Evolutionary conservation across 495 filamentous ascomycete species (phyloP), one percentile per base, ranked within the genome.

Genomic region (Hypoxylon perforatum): DNA sequence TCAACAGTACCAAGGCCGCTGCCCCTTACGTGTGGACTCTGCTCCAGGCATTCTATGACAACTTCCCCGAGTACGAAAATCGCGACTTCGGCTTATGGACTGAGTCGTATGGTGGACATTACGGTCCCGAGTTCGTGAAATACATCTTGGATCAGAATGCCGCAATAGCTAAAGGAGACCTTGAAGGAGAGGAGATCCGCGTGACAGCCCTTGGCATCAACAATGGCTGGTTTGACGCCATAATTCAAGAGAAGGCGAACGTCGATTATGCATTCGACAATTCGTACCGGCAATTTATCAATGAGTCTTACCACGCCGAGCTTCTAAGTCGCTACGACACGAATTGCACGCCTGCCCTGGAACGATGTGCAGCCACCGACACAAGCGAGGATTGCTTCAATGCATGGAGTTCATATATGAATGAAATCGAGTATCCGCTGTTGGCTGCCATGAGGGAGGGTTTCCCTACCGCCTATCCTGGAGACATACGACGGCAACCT

Each of bases 171-270:
- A 54, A 61, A 9, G 81, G 81, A 3, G 66, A 66, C 6, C 51
- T 82, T 10, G 63, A 61, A 2, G 84, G 82, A 14, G 71, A 86
- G 38, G 77, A 80, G 11, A 79, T 88, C 59, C 72, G 80, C 25
- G 70, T 88, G n/a, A 74, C 84, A 21, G 81, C 83, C 10, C 77
- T 88, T 0, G 85, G 84, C 14, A 79, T 88, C 64, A 86, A 84
- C 73, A 87, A 88, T 66, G 85, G 84, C 58, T 87, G 81, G 82
- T 78, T 81, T 59, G 84, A 86, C 54, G 57, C 80, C 11, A 50
- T 44, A 4, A 74, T 85, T 17, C 84, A 87, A 67, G 75, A 84
- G 41, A 79, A 81, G 63, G 71, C 82, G 9, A 85, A 84, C 63
- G 71, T 86, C 41, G 78, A 84, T 48, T 88, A 72, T 70, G 75